Conservation (phyloP, 2,329 filamentous ascomycete genomes). For the Penicillium corylophilum region DNA sequence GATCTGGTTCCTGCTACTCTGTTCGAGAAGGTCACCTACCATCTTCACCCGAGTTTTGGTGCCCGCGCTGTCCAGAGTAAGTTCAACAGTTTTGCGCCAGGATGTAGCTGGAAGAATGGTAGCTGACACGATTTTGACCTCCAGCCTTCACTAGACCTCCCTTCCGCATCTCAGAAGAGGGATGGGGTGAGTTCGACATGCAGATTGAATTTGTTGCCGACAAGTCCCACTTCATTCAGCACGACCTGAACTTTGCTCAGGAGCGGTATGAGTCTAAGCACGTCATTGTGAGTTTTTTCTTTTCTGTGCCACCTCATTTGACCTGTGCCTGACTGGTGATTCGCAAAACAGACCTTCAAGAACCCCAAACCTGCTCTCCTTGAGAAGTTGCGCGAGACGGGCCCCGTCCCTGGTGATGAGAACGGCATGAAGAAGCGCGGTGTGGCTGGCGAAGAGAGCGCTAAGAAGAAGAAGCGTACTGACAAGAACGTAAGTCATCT, state of each 20-base stretch:
- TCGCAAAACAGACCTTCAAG: slow-evolving; percentile 65
- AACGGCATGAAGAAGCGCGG: slow-evolving; percentile 62
- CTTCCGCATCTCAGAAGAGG: slow-evolving; percentile 87
- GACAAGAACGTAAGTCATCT: slow-evolving; percentile 53
- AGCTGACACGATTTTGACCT: slow-evolving; percentile 6
- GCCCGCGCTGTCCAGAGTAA: slow-evolving; percentile 77
- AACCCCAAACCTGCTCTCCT: slow-evolving; percentile 89
- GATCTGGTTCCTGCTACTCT: slow-evolving; percentile 78
- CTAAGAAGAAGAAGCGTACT: slow-evolving; percentile 74
- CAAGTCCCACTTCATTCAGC: slow-evolving; percentile 78
- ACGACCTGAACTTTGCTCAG: slow-evolving; percentile 89
- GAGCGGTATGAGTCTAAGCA: slow-evolving; percentile 81
- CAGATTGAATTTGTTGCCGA: slow-evolving; percentile 77
- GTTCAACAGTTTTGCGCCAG: slow-evolving; percentile 42
- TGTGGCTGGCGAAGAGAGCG: slow-evolving; percentile 46
- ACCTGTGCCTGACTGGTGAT: background rate
- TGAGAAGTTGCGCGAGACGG: slow-evolving; percentile 75
- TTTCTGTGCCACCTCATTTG: background rate
- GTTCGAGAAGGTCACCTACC: slow-evolving; percentile 91
- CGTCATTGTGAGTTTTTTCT: slow-evolving; percentile 56
- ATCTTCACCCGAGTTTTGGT: slow-evolving; percentile 89
- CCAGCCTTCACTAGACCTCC: slow-evolving; percentile 78
- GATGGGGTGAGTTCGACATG: slow-evolving; percentile 99
- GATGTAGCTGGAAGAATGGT: background rate
- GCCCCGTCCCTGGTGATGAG: slow-evolving; percentile 73